Evolutionary conservation across 306 rosid species (phyloP).

Genomic region (Hylodesmum podocarpum): DNA sequence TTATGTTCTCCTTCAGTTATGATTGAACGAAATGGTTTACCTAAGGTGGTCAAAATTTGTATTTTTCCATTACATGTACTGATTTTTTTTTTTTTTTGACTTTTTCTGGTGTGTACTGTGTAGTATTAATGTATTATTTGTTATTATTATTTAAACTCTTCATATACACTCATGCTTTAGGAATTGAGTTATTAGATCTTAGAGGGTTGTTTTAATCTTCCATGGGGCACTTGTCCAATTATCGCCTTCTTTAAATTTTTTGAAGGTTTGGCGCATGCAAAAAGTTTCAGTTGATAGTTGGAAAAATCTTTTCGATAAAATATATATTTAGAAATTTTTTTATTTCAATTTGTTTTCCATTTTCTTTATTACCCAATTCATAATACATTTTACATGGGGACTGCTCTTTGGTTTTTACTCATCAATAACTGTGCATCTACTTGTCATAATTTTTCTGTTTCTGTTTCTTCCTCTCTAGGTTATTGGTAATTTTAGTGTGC

Average conservation of each 20-base stretch:
- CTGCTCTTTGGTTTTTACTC: neutral
- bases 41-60: no score
- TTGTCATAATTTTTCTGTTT: slow-evolving; percentile 6
- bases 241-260: neutral
- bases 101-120: no score
- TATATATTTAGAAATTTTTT: slow-evolving; percentile 13
- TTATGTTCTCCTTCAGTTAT: no score
- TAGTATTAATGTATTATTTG: no score
- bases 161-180: no score
- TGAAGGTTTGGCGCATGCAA: neutral
- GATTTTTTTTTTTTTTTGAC: no score
- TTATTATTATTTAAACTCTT: no score
- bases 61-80: no score
- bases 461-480: no score
- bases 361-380: neutral
- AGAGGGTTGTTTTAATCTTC: slow-evolving; percentile 11
- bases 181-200: no score
- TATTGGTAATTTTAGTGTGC: no score
- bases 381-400: neutral
- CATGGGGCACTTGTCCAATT: neutral
- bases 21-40: no score
- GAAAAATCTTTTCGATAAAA: neutral
- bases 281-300: neutral
- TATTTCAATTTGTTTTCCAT: neutral
- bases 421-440: neutral